A percentile compares a stretch with the other conserved stretches of the same genome.
These are phyloP conservation scores for Arthrobotrys conoides DNA, from an alignment of 2,329 filamentous ascomycete genomes.

Conservation along the genomic window DNA sequence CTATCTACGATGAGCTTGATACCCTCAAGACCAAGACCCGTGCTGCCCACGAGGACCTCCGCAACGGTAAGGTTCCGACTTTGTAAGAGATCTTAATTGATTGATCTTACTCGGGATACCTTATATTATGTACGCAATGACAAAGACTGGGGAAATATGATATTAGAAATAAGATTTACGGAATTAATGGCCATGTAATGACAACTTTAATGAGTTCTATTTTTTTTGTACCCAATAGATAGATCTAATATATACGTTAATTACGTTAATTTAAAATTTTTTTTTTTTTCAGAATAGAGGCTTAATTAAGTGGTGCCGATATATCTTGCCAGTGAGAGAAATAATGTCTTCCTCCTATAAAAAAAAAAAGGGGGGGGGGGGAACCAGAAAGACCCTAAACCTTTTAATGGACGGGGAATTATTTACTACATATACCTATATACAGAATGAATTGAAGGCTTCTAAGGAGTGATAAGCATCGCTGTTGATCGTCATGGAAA, in stretches of 20 bases:
- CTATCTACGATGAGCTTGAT: slow-evolving; percentile 27
- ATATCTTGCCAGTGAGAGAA: no score
- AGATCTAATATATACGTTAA: slow-evolving; percentile 35
- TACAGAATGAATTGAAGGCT: slow-evolving; percentile 16
- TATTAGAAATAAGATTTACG: slow-evolving; percentile 12
- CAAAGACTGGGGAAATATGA: slow-evolving; percentile 1
- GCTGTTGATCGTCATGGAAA: background rate
- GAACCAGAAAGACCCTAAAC: no score
- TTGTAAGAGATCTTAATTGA: slow-evolving; percentile 39
- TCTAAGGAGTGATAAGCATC: background rate
- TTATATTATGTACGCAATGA: background rate
- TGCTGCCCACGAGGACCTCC: slow-evolving; percentile 35
- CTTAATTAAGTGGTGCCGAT: no score
- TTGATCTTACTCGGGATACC: slow-evolving; percentile 20
- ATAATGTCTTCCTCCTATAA: no score
- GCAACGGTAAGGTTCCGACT: slow-evolving; percentile 35
- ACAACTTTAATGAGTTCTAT: slow-evolving; percentile 34
- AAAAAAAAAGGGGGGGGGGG: background rate
- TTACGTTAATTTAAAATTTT: slow-evolving; percentile 20
- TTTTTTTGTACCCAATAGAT: slow-evolving; percentile 10
- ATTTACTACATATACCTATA: slow-evolving; percentile 10
- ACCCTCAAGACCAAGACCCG: slow-evolving; percentile 30
- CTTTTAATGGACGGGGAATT: background rate
- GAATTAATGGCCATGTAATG: slow-evolving; percentile 38
- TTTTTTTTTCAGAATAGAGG: background rate